A percentile compares a stretch with the other conserved stretches of the same genome.
Evolutionary conservation across 208 protist genomes (phyloP).

Genomic region (Strigomonas galati): DNA sequence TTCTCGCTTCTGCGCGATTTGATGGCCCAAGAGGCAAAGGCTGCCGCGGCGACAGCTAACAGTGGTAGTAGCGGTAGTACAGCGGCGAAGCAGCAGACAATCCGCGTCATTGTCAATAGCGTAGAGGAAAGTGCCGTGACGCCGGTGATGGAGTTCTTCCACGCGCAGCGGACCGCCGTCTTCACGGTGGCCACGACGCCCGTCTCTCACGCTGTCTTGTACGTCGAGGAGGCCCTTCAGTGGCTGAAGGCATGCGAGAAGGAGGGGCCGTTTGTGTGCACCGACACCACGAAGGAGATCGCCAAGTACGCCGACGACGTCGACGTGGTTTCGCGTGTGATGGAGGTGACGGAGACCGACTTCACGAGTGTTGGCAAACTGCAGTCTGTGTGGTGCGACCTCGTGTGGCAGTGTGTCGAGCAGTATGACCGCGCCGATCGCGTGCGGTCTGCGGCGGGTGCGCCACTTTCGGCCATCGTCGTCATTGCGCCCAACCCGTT

Average conservation of each 20-base stretch:
- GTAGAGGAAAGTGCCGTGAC: slow-evolving; percentile 52
- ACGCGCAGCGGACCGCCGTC: slow-evolving; percentile 8
- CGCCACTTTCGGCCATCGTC: slow-evolving; percentile 18
- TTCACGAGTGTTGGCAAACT: slow-evolving; percentile 51
- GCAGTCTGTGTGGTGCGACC: slow-evolving; percentile 49
- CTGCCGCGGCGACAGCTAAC: slow-evolving; percentile 8
- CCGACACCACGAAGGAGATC: slow-evolving; percentile 52
- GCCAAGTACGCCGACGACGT: slow-evolving; percentile 66
- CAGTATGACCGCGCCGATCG: slow-evolving; percentile 64
- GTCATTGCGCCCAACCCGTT: slow-evolving; percentile 28
- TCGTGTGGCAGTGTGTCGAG: slow-evolving; percentile 48
- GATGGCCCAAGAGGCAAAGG: slow-evolving; percentile 3
- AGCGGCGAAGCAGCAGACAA: background rate
- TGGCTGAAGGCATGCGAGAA: slow-evolving; percentile 74
- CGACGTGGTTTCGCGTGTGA: slow-evolving; percentile 64
- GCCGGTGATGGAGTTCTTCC: slow-evolving; percentile 54
- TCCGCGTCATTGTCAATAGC: slow-evolving; percentile 73
- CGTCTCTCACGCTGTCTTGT: slow-evolving; percentile 28
- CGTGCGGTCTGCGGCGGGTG: slow-evolving; percentile 10
- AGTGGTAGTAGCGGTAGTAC: slow-evolving; percentile 1
- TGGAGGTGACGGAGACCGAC: slow-evolving; percentile 61
- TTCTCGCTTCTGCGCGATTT: slow-evolving; percentile 62
- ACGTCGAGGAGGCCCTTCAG: slow-evolving; percentile 81
- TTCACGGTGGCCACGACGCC: slow-evolving; percentile 17
- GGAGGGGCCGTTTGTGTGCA: slow-evolving; percentile 62